Base-by-base conservation (phyloP, 192 early-diverging fungal genomes). In the Backusella tuberculispora region DNA sequence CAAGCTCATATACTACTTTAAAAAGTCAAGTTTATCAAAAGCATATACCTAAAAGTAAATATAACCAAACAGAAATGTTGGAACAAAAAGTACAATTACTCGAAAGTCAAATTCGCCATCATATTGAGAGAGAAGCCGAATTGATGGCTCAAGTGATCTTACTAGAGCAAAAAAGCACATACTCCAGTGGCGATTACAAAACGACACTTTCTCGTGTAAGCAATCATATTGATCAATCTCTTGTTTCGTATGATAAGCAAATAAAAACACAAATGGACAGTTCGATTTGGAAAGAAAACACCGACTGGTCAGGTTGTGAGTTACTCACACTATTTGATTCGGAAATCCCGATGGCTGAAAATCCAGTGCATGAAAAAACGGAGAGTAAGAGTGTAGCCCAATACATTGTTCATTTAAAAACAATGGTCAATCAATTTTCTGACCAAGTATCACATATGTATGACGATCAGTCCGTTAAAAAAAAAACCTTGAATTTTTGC, bases 101-200 rank as follows among this genome's bases (percentile, higher is more conserved):
- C 0, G 68, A 69, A 37, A 21, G 26, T 4, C 40, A 69, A 29
- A 47, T 69, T 0, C 6, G 12, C 17, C 9, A 69, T 15, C 68
- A 69, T 17, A 24, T 69, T 14, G 26, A 47, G 13, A 46, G 44
- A 69, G 68, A 69, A 69, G 19, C 68, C 6, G 68, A 69, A 9
- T 29, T 69, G 6, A 21, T 46, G 26, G 29, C 42, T 15, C 44
- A 69, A 69, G 26, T 69, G 34, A 8, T 15, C 1, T 34, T 47
- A 21, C 26, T 69, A 7, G 44, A 40, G 6, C 40, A 69, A 69
- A 69, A 47, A 40, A 69, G 45, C 12, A 14, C 24, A 21, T 43
- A 69, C 17, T 34, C 41, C 9, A 43, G 19, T 60, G 21, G 12
- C 21, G 24, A 26, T 60, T 43, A 43, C 37, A 67, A 67, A n/a